These are phyloP conservation scores for Penicillium sp. DNA, from an alignment of 2,329 filamentous ascomycete species.

Conservation along the genomic window DNA sequence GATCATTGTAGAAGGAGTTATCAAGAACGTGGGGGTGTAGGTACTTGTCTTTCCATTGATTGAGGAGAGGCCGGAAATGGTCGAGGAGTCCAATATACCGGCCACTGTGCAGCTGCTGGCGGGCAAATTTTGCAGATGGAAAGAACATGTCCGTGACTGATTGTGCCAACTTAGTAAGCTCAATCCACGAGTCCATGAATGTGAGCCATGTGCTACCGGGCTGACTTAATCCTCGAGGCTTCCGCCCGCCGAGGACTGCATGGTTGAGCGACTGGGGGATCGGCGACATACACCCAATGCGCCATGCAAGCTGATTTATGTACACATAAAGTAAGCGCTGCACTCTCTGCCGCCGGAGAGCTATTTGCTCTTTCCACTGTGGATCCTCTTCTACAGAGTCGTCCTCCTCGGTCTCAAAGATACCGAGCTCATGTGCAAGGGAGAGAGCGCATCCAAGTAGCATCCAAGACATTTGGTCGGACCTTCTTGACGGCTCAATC, in stretches of 20 bases:
- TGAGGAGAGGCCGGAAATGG: slow-evolving; percentile 39
- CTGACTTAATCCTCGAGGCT: slow-evolving; percentile 37
- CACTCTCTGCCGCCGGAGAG: slow-evolving; percentile 36
- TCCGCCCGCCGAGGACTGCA: slow-evolving; percentile 32
- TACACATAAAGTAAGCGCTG: slow-evolving; percentile 48
- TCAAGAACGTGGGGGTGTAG: slow-evolving; percentile 33
- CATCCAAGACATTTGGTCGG: slow-evolving; percentile 63
- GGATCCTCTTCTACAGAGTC: slow-evolving; percentile 24
- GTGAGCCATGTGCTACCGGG: slow-evolving; percentile 51
- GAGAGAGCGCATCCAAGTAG: slow-evolving; percentile 56
- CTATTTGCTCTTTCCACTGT: slow-evolving; percentile 32
- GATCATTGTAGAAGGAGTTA: slow-evolving; percentile 47
- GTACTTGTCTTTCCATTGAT: slow-evolving; percentile 40
- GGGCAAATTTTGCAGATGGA: slow-evolving; percentile 40
- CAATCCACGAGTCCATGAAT: slow-evolving; percentile 56
- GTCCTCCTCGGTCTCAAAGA: slow-evolving; percentile 48
- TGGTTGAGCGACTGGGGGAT: slow-evolving; percentile 48
- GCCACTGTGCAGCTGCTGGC: slow-evolving; percentile 44
- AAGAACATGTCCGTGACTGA: slow-evolving; percentile 58
- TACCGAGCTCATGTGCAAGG: slow-evolving; percentile 54
- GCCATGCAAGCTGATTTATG: slow-evolving; percentile 54
- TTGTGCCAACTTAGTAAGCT: slow-evolving; percentile 49
- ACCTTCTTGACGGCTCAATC: slow-evolving; percentile 55
- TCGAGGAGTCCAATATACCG: slow-evolving; percentile 53
- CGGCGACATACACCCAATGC: slow-evolving; percentile 53